Conservation (phyloP, 352 stramenopile genomes). For the Pythium phragmiticola region DNA sequence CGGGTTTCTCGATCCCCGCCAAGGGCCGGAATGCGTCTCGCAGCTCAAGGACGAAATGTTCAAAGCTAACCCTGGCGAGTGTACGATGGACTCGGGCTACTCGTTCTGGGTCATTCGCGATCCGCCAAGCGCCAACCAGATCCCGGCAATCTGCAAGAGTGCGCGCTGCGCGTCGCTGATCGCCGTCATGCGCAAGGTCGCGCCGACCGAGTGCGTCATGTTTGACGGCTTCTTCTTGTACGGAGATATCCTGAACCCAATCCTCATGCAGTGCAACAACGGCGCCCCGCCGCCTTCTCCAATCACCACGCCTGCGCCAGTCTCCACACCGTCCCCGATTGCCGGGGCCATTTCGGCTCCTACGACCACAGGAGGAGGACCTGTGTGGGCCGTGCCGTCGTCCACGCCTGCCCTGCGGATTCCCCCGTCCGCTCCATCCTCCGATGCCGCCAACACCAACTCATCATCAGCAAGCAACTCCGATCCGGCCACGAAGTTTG, state of each 20-base stretch:
- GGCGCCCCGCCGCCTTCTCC: not conserved
- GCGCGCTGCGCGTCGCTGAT: slow-evolving; percentile 2
- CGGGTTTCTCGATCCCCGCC: slow-evolving; percentile 1
- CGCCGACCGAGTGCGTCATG: slow-evolving; percentile 21
- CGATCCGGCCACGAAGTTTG: not conserved
- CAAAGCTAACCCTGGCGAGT: not conserved
- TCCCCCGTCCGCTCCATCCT: not conserved
- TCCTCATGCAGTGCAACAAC: slow-evolving; percentile 1
- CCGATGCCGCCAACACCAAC: not conserved
- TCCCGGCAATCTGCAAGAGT: not conserved
- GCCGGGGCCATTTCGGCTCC: not conserved
- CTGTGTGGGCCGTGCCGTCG: not conserved
- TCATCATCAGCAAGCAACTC: not conserved
- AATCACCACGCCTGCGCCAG: not conserved
- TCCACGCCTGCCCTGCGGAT: not conserved
- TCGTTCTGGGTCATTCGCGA: slow-evolving; percentile 13
- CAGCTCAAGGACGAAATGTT: not conserved
- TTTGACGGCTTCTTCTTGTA: slow-evolving; percentile 11
- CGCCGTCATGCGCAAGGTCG: slow-evolving; percentile 3
- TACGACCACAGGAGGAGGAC: not conserved
- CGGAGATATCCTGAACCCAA: slow-evolving; percentile 14
- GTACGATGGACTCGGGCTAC: not conserved
- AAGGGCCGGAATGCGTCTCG: not conserved
- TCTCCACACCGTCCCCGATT: not conserved
- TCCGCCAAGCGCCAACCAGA: not conserved